These are phyloP conservation scores for Scenedesmus sp. DNA, from an alignment of 163 green algal species.

Conservation along the genomic window DNA sequence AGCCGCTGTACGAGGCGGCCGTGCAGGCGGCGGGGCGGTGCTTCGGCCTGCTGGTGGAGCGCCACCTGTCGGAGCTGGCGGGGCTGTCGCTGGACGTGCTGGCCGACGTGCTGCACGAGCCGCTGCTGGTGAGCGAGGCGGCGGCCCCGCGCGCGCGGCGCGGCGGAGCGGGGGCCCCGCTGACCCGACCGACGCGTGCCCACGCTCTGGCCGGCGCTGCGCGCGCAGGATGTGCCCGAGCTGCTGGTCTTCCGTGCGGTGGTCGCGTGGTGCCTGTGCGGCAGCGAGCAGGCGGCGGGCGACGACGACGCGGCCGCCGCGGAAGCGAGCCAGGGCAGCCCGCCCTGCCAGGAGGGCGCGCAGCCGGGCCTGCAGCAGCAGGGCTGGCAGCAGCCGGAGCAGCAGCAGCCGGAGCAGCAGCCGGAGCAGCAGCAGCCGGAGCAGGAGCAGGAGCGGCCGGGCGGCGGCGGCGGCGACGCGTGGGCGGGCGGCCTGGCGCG, in stretches of 20 bases:
- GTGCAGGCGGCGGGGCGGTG: constrained; percentile 23
- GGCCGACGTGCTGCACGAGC: constrained; percentile 52
- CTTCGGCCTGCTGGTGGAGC: constrained; percentile 9
- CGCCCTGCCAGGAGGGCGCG: constrained; percentile 8
- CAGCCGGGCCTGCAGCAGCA: constrained; percentile 18
- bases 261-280: constrained; percentile 22
- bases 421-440: constrained; percentile 27
- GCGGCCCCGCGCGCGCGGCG: background rate
- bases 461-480: background rate
- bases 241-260: constrained; percentile 30
- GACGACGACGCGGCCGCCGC: background rate
- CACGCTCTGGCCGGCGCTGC: too few species aligned
- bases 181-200: too few species aligned
- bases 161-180: too few species aligned
- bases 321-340: background rate
- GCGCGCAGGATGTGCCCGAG: constrained; percentile 29
- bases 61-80: constrained; percentile 36
- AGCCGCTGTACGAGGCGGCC: constrained; percentile 48
- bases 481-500: background rate
- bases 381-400: constrained; percentile 20
- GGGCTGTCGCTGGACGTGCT: constrained; percentile 51
- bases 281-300: background rate
- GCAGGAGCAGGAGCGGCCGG: background rate
- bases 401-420: constrained; percentile 2
- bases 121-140: constrained; percentile 49